Evolutionary conservation across 805 yeast species (phyloP).

Genomic region (Ogataea salicorniae): DNA sequence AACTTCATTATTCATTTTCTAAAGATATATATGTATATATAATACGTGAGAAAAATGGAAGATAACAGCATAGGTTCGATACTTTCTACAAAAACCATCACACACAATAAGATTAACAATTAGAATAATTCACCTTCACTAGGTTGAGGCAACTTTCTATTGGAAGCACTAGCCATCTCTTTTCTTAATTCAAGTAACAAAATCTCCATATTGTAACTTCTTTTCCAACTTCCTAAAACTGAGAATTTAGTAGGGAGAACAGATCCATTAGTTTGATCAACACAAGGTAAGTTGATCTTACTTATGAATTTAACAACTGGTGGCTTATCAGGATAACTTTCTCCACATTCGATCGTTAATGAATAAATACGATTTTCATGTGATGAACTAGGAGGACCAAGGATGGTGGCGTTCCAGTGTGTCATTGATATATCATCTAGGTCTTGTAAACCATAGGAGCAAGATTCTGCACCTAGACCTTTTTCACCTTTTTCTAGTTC

Average conservation of each 20-base stretch:
- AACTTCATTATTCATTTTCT: too few relatives aligned
- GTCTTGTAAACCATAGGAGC: conserved; percentile 89
- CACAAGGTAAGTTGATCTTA: conserved; percentile 87
- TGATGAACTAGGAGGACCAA: conserved; percentile 82
- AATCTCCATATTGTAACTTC: conserved; percentile 91
- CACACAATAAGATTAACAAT: conserved; percentile 1
- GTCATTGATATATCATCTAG: conserved; percentile 92
- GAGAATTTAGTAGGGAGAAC: conserved; percentile 53
- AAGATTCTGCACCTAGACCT: conserved; percentile 94
- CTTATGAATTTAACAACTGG: conserved; percentile 79
- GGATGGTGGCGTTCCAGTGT: conserved; percentile 94
- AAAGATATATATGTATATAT: too few relatives aligned
- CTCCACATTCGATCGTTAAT: conserved; percentile 75
- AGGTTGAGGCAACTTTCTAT: conserved; percentile 87
- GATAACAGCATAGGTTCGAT: too few relatives aligned
- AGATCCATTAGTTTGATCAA: conserved; percentile 57
- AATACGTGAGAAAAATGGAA: too few relatives aligned
- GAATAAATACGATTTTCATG: conserved; percentile 94
- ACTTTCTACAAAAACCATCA: neutral
- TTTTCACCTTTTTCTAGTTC: conserved; percentile 98
- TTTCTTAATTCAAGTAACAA: conserved; percentile 82
- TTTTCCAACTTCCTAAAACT: conserved; percentile 77
- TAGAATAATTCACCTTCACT: conserved; percentile 67
- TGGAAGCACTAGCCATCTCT: conserved; percentile 78
- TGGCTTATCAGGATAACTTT: conserved; percentile 81